A percentile compares a stretch with the other conserved stretches of the same genome.
phyloP scores from a whole-genome alignment of 2,329 filamentous ascomycete genomes.

The Fusarium fujikuroi region DNA sequence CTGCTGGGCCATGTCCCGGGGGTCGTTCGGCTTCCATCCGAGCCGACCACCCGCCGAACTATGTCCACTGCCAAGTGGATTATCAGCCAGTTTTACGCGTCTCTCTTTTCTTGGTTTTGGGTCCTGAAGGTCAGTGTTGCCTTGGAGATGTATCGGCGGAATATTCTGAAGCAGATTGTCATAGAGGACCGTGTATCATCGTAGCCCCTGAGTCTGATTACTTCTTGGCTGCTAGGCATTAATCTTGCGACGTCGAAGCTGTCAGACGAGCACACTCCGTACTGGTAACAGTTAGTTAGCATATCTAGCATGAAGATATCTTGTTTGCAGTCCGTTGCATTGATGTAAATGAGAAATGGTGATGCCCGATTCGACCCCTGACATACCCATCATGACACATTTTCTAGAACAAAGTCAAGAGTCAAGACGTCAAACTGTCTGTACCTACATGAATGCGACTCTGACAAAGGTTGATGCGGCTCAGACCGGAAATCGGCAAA shows the following conservation, averaged over 20 bases:
- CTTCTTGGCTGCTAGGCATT: not conserved
- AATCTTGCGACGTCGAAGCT: not conserved
- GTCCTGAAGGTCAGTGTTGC: not conserved
- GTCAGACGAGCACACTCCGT: not conserved
- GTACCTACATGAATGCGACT: constrained; percentile 24
- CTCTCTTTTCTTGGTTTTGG: not conserved
- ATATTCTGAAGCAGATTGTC: not conserved
- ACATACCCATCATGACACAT: not conserved
- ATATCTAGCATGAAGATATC: not conserved
- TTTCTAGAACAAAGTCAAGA: not conserved
- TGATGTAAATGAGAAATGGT: constrained; percentile 3
- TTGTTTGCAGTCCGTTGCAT: not conserved
- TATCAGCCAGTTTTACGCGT: constrained; percentile 24
- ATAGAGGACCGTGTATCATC: not conserved
- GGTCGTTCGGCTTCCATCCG: constrained; percentile 39
- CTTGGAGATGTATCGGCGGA: constrained; percentile 3
- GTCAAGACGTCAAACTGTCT: constrained; percentile 3
- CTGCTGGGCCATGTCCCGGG: constrained; percentile 18
- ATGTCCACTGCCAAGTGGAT: constrained; percentile 29
- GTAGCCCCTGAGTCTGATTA: not conserved
- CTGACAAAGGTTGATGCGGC: constrained; percentile 27
- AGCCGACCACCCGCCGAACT: constrained; percentile 37
- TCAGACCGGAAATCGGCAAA: constrained; percentile 30
- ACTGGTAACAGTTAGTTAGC: too few species aligned
- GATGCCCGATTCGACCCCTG: constrained; percentile 14